These are phyloP conservation scores for Schizosaccharomyces cryophilus DNA, from an alignment of 805 yeast species.

Conservation along the genomic window DNA sequence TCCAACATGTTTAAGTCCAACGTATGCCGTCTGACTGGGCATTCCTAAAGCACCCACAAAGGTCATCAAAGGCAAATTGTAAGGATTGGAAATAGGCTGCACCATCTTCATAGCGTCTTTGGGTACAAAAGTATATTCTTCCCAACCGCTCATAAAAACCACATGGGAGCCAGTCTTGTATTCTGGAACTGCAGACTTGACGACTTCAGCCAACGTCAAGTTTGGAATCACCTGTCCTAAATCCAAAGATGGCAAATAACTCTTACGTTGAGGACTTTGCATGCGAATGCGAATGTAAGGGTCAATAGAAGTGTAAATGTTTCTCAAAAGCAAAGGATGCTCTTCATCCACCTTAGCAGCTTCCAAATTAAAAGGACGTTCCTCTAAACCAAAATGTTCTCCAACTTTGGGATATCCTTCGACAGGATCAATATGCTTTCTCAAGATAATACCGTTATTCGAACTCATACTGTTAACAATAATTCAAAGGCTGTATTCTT, in stretches of 20 bases:
- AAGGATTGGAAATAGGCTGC: neutral
- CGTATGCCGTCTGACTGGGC: conserved; percentile 17
- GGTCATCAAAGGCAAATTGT: neutral
- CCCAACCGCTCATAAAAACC: neutral
- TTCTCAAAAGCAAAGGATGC: neutral
- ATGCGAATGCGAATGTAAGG: neutral
- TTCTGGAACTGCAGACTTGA: neutral
- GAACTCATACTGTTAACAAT: neutral
- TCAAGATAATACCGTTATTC: neutral
- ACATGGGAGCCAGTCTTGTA: neutral
- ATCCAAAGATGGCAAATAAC: neutral
- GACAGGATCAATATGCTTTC: neutral
- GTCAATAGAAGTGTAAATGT: neutral
- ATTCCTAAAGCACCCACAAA: neutral
- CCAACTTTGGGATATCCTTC: neutral
- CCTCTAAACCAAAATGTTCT: neutral
- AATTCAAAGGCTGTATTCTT: no score
- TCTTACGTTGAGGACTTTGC: neutral
- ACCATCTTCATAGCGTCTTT: neutral
- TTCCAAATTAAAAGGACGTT: neutral
- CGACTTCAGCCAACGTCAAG: neutral
- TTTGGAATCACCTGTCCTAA: neutral
- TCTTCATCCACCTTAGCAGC: neutral
- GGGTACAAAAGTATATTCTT: neutral
- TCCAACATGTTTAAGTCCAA: conserved; percentile 18